Evolutionary conservation across 2,329 filamentous ascomycete genomes (phyloP).

Genomic region (Aspergillus sp.): DNA sequence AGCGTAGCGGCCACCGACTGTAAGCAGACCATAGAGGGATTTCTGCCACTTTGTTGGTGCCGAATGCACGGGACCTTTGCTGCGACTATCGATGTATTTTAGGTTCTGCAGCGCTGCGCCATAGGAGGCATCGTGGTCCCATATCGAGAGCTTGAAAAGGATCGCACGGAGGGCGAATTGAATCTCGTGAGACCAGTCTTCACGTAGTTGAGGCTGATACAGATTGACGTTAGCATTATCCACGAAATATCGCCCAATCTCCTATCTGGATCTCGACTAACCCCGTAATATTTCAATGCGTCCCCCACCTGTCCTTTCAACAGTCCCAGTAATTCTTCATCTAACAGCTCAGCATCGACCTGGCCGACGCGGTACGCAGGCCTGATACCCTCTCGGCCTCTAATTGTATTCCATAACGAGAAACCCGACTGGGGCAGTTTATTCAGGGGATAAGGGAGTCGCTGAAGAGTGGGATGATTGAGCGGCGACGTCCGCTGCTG

Average conservation of each 20-base stretch:
- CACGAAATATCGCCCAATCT: not conserved
- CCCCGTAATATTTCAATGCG: slow-evolving; percentile 82
- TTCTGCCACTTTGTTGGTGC: slow-evolving; percentile 83
- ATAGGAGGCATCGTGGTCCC: slow-evolving; percentile 95
- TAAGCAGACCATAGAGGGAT: slow-evolving; percentile 76
- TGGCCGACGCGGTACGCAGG: slow-evolving; percentile 93
- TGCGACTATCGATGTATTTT: slow-evolving; percentile 81
- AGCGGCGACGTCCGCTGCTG: slow-evolving; percentile 50
- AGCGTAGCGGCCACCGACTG: slow-evolving; percentile 82
- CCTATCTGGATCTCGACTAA: slow-evolving; percentile 43
- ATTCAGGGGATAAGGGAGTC: slow-evolving; percentile 65
- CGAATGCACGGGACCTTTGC: slow-evolving; percentile 61
- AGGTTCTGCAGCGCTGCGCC: slow-evolving; percentile 91
- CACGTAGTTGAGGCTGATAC: slow-evolving; percentile 63
- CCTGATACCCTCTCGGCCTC: slow-evolving; percentile 73
- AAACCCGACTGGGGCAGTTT: slow-evolving; percentile 48
- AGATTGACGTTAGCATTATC: slow-evolving; percentile 11
- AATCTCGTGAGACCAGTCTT: slow-evolving; percentile 88
- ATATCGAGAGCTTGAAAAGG: slow-evolving; percentile 92
- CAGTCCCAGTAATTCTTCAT: slow-evolving; percentile 87
- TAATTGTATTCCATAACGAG: slow-evolving; percentile 68
- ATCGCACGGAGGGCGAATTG: slow-evolving; percentile 72
- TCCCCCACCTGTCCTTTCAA: slow-evolving; percentile 84
- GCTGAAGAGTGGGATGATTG: slow-evolving; percentile 57
- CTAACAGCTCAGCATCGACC: slow-evolving; percentile 90